Base-by-base conservation (phyloP, 164 flowering plant species). In the Stephania cephalantha region DNA sequence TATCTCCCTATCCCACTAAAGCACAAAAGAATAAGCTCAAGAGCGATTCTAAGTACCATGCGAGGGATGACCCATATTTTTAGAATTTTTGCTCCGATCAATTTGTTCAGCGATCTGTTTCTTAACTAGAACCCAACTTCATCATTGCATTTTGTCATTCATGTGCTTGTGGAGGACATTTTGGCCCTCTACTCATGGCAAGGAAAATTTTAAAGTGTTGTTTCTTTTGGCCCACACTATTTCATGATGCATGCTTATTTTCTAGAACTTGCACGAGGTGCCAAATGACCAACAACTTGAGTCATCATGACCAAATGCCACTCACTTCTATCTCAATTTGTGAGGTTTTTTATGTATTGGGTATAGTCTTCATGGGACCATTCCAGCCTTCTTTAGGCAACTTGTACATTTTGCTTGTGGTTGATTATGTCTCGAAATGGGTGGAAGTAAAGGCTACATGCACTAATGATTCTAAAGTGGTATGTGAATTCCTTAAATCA, bases 301-400 rank as follows among this genome's bases (percentile, higher is more conserved):
- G 48, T 0, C 18, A 55, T 1, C 46, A 75, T 11, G 50, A n/a
- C n/a, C n/a, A 69, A 58, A 42, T 70, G 44, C 78, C 73, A 10
- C 18, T 68, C 10, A 29, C 52, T 1, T 53, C 53, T 7, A 69
- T 75, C 1, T 13, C 70, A 0, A 25, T 17, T 1, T 58, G 69
- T 1, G 73, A 75, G 42, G 18, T 69, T 5, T 75, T 75, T 55
- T 68, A 75, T 69, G 68, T 69, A 7, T 70, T 68, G 73, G 69
- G 69, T 5, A 44, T 74, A 3, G 58, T 65, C 20, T 74, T 74
- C 45, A 75, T 69, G 78, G 55, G 73, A 15, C 68, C 78, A 4
- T 75, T 69, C 44, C 20, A 8, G 2, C n/a, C 15, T 30, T 31
- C 12, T 42, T 69, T 42, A 35, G 71, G 22, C 7, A 11, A n/a